Evolutionary conservation across 2,329 filamentous ascomycete species (phyloP), one percentile per base, ranked within the genome.

Genomic region (Cercospora sp.): DNA sequence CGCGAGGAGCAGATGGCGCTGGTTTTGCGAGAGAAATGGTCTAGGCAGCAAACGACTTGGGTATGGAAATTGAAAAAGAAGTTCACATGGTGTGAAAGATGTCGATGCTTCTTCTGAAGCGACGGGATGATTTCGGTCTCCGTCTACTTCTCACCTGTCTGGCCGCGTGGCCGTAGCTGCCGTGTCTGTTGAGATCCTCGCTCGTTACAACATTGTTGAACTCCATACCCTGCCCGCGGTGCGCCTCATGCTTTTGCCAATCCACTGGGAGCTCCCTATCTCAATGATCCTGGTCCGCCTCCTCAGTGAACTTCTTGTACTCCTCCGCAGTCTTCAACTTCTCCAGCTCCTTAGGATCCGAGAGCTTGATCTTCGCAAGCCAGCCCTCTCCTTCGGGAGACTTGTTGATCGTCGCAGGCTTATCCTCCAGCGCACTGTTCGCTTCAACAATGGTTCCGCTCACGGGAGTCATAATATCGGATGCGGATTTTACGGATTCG

Each of bases 401-500:
- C 82, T 92, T 86, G 85, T 98, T 99, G 83, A 99, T 93, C 65
- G 87, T 90, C 68, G 87, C 87, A 23, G 95, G 94, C 84, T 91
- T 94, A 80, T 95, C 90, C 80, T 96, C 91, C 70, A 99, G 86
- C 68, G 84, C 78, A 10, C 78, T 77, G 83, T 99, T 99, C 76
- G 89, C 85, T 77, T 90, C 87, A 42, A 87, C 85, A 69, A 99
- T 88, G 74, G 83, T 91, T 78, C 94, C 94, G 63, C 86, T 83
- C 73, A 97, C 87, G 18, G 95, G 95, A 13, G 93, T 90, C 83
- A 97, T 91, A 84, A 99, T 97, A 80, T 99, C 95, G 71, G 92
- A 94, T n/a, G 95, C 95, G 70, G 91, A 95, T 86, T 99, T 99
- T 81, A 99, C 95, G 2, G 93, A 97, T 85, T 99, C 95, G 75